phyloP scores from a whole-genome alignment of 148 eudicot genomes.

The Drosera capensis region DNA sequence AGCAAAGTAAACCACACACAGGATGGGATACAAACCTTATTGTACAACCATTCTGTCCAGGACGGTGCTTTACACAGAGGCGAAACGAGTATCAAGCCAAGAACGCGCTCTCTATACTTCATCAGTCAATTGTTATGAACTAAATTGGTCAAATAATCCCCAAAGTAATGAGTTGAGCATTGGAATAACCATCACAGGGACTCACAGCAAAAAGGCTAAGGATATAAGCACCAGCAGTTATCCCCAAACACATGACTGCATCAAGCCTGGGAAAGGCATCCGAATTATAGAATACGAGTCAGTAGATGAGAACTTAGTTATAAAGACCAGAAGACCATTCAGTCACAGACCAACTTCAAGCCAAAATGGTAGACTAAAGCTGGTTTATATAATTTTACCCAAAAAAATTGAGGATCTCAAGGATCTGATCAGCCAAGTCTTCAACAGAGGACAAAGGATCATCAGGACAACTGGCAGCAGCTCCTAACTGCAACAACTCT shows the following conservation, averaged over 20 bases:
- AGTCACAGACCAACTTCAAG: not conserved
- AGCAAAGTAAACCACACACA: not conserved
- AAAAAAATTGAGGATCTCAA: constrained; percentile 76
- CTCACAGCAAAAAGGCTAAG: constrained; percentile 39
- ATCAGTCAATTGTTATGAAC: constrained; percentile 32
- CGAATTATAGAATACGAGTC: not conserved
- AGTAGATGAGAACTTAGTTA: not conserved
- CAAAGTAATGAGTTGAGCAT: not conserved
- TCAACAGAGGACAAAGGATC: constrained; percentile 65
- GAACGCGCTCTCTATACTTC: constrained; percentile 74
- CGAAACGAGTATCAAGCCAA: constrained; percentile 86
- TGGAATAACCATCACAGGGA: not conserved
- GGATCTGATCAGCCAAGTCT: constrained; percentile 80
- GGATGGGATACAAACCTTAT: constrained; percentile 39
- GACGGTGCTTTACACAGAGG: constrained; percentile 84
- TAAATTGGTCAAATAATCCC: constrained; percentile 7
- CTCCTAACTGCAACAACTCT: constrained; percentile 98
- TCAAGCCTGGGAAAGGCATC: constrained; percentile 27
- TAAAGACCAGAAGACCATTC: not conserved
- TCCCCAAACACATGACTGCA: constrained; percentile 45
- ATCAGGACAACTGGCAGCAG: constrained; percentile 59
- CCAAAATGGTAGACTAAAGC: not conserved
- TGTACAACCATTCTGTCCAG: constrained; percentile 95
- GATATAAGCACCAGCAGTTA: constrained; percentile 42
- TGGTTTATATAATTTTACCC: constrained; percentile 22